A percentile compares a stretch with the other conserved stretches of the same genome.
These are phyloP conservation scores for Podospora sp. DNA, from an alignment of 495 filamentous ascomycete genomes.

Conservation along the genomic window DNA sequence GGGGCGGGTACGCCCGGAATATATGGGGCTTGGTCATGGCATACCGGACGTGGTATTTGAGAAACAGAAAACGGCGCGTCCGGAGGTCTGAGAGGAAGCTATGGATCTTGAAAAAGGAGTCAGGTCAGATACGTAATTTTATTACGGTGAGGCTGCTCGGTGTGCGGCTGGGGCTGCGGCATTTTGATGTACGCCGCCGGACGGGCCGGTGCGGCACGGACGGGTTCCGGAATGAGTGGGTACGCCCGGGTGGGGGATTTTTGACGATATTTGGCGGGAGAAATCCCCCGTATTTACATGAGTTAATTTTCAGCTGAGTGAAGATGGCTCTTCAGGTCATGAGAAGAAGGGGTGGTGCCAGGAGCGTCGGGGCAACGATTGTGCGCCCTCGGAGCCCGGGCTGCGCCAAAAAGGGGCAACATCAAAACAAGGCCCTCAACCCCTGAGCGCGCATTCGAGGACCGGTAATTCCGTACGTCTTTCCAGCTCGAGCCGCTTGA, in stretches of 20 bases:
- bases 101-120: not conserved
- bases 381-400: not conserved
- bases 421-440: not conserved
- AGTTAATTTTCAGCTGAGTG: too few species aligned
- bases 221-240: not conserved
- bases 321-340: not conserved
- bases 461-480: not conserved
- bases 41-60: not conserved
- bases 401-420: not conserved
- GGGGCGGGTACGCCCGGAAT: not conserved
- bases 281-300: not conserved
- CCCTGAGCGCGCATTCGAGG: not conserved
- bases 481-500: not conserved
- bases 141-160: not conserved
- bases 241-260: not conserved
- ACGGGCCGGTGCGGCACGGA: not conserved
- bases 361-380: not conserved
- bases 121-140: not conserved
- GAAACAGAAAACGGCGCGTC: not conserved
- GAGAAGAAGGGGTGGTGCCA: not conserved
- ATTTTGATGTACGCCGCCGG: not conserved
- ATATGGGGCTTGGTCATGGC: not conserved
- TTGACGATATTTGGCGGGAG: not conserved
- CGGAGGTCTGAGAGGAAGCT: not conserved
- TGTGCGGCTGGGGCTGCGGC: conserved; percentile 5